Evolutionary conservation across 176 grass and related monocot species (phyloP).

Genomic region (Oryza punctata): DNA sequence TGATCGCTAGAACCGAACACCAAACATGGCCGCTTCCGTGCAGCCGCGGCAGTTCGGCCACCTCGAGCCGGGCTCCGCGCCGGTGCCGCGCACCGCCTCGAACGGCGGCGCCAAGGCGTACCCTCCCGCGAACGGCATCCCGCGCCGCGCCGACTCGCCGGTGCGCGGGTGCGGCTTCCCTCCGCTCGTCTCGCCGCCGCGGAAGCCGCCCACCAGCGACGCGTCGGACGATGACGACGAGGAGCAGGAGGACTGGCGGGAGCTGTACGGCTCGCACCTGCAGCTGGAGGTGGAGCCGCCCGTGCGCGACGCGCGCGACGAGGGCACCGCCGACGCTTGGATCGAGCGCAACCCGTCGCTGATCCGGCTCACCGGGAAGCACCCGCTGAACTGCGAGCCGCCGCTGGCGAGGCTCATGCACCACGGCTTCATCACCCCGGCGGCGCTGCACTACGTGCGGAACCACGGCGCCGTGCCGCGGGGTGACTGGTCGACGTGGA

Average conservation of each 20-base stretch:
- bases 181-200: conserved; percentile 38
- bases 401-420: conserved; percentile 78
- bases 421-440: conserved; percentile 92
- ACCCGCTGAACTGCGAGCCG: conserved; percentile 92
- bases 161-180: conserved; percentile 64
- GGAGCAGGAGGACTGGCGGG: conserved; percentile 52
- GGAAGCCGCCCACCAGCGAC: background rate
- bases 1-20: background rate
- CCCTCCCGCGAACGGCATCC: conserved; percentile 41
- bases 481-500: conserved; percentile 62
- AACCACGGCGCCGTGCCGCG: conserved; percentile 80
- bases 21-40: conserved; percentile 54
- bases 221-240: conserved; percentile 51
- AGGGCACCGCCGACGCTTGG: conserved; percentile 78
- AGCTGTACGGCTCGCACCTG: conserved; percentile 39
- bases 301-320: conserved; percentile 66
- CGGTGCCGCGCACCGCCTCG: background rate
- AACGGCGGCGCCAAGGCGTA: conserved; percentile 46
- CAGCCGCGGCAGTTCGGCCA: conserved; percentile 61
- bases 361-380: conserved; percentile 85
- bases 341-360: conserved; percentile 71
- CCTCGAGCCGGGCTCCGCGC: conserved; percentile 37
- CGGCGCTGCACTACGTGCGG: conserved; percentile 86
- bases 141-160: conserved; percentile 56
- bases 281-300: conserved; percentile 71